A percentile compares a stretch with the other conserved stretches of the same genome.
Evolutionary conservation across 306 rosid species (phyloP).

Genomic region (Morella rubra): DNA sequence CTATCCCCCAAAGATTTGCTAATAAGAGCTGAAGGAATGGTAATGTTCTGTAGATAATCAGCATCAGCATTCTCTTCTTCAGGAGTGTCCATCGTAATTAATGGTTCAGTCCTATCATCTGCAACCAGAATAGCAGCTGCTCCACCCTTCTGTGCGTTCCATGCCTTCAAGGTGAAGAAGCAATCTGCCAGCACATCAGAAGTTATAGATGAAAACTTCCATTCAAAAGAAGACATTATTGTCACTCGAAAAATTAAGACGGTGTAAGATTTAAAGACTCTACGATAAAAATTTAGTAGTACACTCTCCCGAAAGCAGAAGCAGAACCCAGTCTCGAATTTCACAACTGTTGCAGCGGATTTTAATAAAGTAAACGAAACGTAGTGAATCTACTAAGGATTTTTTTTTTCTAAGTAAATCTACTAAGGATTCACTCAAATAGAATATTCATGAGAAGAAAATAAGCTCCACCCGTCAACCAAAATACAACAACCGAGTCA

Average conservation of each 20-base stretch:
- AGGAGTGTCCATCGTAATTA: conserved; percentile 96
- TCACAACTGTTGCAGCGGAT: background rate
- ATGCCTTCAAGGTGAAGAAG: conserved; percentile 93
- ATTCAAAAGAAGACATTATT: background rate
- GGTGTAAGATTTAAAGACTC: too few species aligned
- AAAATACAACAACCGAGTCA: background rate
- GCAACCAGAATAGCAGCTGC: conserved; percentile 96
- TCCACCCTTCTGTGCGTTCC: conserved; percentile 95
- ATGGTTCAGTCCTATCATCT: conserved; percentile 65
- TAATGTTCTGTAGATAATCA: conserved; percentile 70
- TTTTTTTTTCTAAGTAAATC: too few species aligned
- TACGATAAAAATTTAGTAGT: background rate
- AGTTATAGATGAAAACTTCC: conserved; percentile 1
- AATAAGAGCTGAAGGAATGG: conserved; percentile 84
- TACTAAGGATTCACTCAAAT: background rate
- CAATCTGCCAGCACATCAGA: conserved; percentile 61
- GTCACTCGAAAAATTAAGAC: too few species aligned
- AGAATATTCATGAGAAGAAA: background rate
- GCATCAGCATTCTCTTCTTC: conserved; percentile 64
- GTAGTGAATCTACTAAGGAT: background rate
- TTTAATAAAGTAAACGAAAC: background rate
- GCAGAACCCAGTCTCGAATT: background rate
- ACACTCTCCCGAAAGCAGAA: background rate
- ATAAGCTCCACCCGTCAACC: background rate
- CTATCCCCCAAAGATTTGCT: conserved; percentile 76